Conservation (phyloP, 495 filamentous ascomycete species). For the Tuber aestivum region DNA sequence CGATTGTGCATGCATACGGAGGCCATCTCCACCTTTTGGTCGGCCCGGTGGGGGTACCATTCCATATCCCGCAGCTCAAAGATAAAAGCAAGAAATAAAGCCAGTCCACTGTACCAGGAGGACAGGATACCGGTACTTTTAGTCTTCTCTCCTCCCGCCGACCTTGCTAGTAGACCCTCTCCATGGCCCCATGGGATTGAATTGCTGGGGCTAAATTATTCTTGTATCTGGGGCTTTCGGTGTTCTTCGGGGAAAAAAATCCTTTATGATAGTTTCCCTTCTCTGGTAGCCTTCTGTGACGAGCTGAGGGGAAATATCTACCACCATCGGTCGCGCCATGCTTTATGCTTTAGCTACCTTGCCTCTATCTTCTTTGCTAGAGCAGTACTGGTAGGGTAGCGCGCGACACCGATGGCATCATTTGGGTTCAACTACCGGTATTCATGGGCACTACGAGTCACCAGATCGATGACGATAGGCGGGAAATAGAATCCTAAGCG, state of each 20-base stretch:
- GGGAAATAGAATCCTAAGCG: neutral
- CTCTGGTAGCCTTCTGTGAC: neutral
- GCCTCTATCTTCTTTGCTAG: neutral
- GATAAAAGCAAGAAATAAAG: neutral
- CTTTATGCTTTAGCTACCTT: neutral
- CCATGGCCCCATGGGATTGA: neutral
- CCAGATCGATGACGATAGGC: neutral
- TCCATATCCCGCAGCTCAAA: neutral
- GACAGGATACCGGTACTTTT: neutral
- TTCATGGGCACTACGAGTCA: no score
- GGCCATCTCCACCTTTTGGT: neutral
- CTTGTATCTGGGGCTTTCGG: neutral
- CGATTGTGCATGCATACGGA: neutral
- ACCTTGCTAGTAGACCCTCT: neutral
- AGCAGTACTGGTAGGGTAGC: neutral
- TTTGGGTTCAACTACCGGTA: neutral
- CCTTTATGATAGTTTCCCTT: neutral
- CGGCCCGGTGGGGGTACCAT: neutral
- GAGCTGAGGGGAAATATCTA: neutral
- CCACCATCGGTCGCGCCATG: neutral
- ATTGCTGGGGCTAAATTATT: neutral
- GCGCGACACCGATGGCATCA: neutral
- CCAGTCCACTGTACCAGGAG: neutral
- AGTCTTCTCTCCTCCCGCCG: neutral
- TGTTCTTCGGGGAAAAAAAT: neutral